Percentiles rank a stretch among this genome's conserved stretches.
These are phyloP conservation scores for Austroboletus eburneus DNA, from an alignment of 768 basidiomycete genomes.

Conservation along the genomic window DNA sequence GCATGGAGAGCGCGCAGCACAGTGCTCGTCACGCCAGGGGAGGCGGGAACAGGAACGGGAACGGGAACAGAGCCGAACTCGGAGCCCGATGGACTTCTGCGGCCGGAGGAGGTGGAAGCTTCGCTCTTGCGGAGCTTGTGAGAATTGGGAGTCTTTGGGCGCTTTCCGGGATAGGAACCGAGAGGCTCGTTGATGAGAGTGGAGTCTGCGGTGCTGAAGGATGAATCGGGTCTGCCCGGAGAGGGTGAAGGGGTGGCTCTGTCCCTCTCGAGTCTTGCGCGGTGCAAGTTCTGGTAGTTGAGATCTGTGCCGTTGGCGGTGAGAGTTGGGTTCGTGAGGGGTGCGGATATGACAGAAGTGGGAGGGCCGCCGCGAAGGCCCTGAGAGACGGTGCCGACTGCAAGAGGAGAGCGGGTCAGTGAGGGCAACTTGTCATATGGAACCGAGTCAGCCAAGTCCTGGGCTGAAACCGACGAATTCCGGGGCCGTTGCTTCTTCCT, in stretches of 20 bases:
- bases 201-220: conserved; percentile 52
- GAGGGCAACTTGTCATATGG: conserved; percentile 65
- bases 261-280: conserved; percentile 52
- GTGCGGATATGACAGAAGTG: conserved; percentile 60
- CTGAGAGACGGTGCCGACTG: conserved; percentile 53
- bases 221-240: conserved; percentile 45
- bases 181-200: conserved; percentile 53
- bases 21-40: conserved; percentile 27
- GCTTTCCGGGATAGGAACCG: conserved; percentile 33
- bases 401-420: conserved; percentile 54
- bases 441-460: conserved; percentile 65
- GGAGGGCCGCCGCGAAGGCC: conserved; percentile 40
- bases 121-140: conserved; percentile 48
- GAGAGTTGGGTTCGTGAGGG: conserved; percentile 78
- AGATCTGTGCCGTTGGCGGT: conserved; percentile 69
- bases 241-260: conserved; percentile 30
- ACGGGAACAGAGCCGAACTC: conserved; percentile 50
- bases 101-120: conserved; percentile 46
- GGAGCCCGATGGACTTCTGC: conserved; percentile 44
- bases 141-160: conserved; percentile 33
- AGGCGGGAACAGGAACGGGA: conserved; percentile 32
- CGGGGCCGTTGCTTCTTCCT: conserved; percentile 57
- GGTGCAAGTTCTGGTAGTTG: conserved; percentile 49
- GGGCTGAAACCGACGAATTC: conserved; percentile 55
- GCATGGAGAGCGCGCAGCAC: conserved; percentile 53